These are phyloP conservation scores for Suhomyces sp. DNA, from an alignment of 805 yeast genomes.

Conservation along the genomic window DNA sequence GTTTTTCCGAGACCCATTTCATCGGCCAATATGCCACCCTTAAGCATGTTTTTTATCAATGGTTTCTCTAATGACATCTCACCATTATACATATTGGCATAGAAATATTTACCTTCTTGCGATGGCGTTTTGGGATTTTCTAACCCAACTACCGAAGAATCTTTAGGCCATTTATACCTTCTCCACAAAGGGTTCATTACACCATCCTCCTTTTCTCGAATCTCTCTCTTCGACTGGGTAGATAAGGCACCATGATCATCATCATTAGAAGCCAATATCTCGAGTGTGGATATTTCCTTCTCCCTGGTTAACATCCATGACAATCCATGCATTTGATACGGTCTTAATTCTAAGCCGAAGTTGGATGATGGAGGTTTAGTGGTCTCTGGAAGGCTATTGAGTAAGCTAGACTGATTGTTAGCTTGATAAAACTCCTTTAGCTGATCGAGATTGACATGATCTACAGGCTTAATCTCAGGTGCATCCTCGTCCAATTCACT, in stretches of 20 bases:
- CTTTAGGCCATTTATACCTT: conserved; percentile 69
- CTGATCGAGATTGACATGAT: conserved; percentile 64
- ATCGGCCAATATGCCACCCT: conserved; percentile 90
- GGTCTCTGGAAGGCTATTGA: conserved; percentile 59
- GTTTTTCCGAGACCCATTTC: conserved; percentile 98
- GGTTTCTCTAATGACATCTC: conserved; percentile 72
- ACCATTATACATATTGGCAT: conserved; percentile 77
- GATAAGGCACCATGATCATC: conserved; percentile 18
- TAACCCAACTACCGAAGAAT: conserved; percentile 30
- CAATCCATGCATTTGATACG: conserved; percentile 80
- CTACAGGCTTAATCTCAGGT: conserved; percentile 19
- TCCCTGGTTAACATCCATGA: conserved; percentile 90
- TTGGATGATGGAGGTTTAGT: conserved; percentile 47
- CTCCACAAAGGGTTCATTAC: conserved; percentile 85
- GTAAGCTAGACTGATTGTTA: conserved; percentile 60
- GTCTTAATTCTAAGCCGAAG: conserved; percentile 59
- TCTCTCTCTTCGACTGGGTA: conserved; percentile 23
- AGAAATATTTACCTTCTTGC: conserved; percentile 42
- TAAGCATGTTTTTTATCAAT: conserved; percentile 51
- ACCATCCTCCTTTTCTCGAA: conserved; percentile 41
- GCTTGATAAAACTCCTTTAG: conserved; percentile 69
- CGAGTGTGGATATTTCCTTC: conserved; percentile 50
- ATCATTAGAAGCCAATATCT: conserved; percentile 21
- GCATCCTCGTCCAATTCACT: conserved; percentile 14
- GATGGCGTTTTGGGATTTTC: not conserved